Evolutionary conservation across 768 basidiomycete species (phyloP).

Genomic region (Lyophyllum decastes): DNA sequence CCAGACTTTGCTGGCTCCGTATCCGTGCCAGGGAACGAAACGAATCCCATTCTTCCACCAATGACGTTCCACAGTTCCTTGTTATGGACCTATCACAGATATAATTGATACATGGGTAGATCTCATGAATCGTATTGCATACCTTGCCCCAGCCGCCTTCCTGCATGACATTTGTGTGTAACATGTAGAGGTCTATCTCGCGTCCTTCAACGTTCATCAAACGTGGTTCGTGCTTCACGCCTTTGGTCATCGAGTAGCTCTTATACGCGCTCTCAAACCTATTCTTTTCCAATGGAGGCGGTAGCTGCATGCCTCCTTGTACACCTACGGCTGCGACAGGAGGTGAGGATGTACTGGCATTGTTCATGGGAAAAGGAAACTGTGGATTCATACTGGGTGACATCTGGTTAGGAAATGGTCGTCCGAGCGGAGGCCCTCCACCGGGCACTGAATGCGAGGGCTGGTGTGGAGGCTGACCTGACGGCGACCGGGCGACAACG

Average conservation of each 20-base stretch:
- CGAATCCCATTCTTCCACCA: slow-evolving; percentile 66
- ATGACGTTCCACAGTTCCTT: slow-evolving; percentile 67
- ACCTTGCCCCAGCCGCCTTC: slow-evolving; percentile 57
- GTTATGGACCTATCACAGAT: slow-evolving; percentile 44
- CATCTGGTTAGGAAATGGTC: slow-evolving; percentile 30
- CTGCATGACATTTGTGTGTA: slow-evolving; percentile 61
- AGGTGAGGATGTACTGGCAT: slow-evolving; percentile 10
- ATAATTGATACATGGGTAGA: slow-evolving; percentile 7
- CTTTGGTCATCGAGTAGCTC: slow-evolving; percentile 44
- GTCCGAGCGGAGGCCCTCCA: slow-evolving; percentile 6
- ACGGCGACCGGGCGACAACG: slow-evolving; percentile 35
- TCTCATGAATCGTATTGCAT: slow-evolving; percentile 18
- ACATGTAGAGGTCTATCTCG: slow-evolving; percentile 55
- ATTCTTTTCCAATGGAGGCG: slow-evolving; percentile 48
- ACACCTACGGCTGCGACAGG: slow-evolving; percentile 1
- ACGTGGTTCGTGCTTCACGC: slow-evolving; percentile 38
- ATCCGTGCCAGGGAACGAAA: slow-evolving; percentile 63
- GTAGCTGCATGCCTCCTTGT: slow-evolving; percentile 15
- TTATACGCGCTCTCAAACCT: slow-evolving; percentile 56
- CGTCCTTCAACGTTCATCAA: slow-evolving; percentile 53
- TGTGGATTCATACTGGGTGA: slow-evolving; percentile 34
- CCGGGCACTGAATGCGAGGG: slow-evolving; percentile 17
- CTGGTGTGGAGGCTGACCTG: slow-evolving; percentile 39
- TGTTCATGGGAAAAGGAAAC: slow-evolving; percentile 18
- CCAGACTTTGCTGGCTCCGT: slow-evolving; percentile 63